Evolutionary conservation across 1,284 basidiomycete genomes (phyloP).

Genomic region (Taiwanofungus camphoratus): DNA sequence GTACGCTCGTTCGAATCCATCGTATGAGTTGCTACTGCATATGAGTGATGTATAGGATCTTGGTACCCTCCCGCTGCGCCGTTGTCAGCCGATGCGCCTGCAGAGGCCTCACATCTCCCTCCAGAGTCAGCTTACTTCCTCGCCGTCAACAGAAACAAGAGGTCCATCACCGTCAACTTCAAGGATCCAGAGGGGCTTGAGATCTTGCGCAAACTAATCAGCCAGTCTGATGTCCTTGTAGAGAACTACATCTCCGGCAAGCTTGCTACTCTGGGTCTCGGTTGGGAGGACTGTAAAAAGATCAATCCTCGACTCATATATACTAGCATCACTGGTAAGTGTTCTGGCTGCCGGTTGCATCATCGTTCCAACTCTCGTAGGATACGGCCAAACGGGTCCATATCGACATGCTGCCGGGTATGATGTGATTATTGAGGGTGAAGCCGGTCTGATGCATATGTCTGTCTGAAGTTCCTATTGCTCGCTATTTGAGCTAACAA

Average conservation of each 20-base stretch:
- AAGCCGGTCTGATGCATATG: constrained; percentile 95
- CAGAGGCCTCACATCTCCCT: constrained; percentile 63
- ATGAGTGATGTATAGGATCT: constrained; percentile 44
- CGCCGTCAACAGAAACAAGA: constrained; percentile 84
- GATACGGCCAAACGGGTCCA: constrained; percentile 92
- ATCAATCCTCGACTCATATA: constrained; percentile 86
- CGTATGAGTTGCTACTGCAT: not conserved
- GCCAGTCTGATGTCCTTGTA: constrained; percentile 79
- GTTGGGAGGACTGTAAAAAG: constrained; percentile 77
- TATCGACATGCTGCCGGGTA: constrained; percentile 82
- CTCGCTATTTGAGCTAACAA: not conserved
- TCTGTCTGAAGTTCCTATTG: constrained; percentile 30
- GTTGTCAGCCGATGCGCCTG: constrained; percentile 40
- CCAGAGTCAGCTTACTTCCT: constrained; percentile 94
- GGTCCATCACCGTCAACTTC: constrained; percentile 85
- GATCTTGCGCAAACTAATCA: constrained; percentile 71
- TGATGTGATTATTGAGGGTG: constrained; percentile 87
- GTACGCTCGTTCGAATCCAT: constrained; percentile 47
- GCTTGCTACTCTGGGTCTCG: constrained; percentile 78
- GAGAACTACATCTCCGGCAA: constrained; percentile 88
- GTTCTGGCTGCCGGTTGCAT: not conserved
- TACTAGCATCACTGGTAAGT: constrained; percentile 79
- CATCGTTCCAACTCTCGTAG: constrained; percentile 33
- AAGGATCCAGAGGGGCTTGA: constrained; percentile 76
- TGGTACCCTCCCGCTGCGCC: constrained; percentile 82